Evolutionary conservation across 2,329 filamentous ascomycete species (phyloP), one percentile per base, ranked within the genome.

Genomic region (Fusarium agapanthi): DNA sequence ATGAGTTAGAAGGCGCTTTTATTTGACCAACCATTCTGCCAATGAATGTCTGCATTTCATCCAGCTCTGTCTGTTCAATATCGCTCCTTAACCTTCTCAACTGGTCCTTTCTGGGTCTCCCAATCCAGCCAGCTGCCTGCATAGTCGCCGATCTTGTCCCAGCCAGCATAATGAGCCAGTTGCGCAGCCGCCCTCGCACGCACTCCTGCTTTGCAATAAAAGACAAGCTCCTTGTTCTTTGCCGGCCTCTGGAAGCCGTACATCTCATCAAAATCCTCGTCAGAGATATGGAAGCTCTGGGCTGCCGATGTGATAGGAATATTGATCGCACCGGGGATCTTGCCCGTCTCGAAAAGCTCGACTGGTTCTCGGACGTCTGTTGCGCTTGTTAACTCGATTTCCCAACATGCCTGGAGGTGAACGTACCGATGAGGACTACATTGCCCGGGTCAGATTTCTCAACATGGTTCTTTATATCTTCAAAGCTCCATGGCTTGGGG

Each of bases 161-260:
- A 98, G 15, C 95, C 95, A 5, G 91, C 92, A 79, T 93, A 88
- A 76, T 86, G 85, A 35, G 96, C 96, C 80, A 98, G 82, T 72
- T 88, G 87, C 12, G 95, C 95, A 12, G 95, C 95, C 2, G 93
- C 89, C 50, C 87, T 86, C 75, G 93, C 94, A 79, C 96, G 87
- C 72, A 98, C 93, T 5, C 96, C 96, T 0, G 95, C 91, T 84
- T 94, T 97, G 84, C 96, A 99, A 82, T 97, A 98, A 78, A 98
- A 96, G 8, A 98, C 87, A 20, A 97, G 81, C 72, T 89, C 85
- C 37, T 82, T 80, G 48, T 89, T 86, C 67, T 84, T 84, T 6
- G 77, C 76, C 0, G 87, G 95, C 68, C 93, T 92, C 66, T 87
- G 83, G 78, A 93, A 97, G 8, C 94, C 95, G 81, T 94, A 95